Evolutionary conservation across 2,329 filamentous ascomycete genomes (phyloP).

Genomic region (Gaeumannomyces tritici): DNA sequence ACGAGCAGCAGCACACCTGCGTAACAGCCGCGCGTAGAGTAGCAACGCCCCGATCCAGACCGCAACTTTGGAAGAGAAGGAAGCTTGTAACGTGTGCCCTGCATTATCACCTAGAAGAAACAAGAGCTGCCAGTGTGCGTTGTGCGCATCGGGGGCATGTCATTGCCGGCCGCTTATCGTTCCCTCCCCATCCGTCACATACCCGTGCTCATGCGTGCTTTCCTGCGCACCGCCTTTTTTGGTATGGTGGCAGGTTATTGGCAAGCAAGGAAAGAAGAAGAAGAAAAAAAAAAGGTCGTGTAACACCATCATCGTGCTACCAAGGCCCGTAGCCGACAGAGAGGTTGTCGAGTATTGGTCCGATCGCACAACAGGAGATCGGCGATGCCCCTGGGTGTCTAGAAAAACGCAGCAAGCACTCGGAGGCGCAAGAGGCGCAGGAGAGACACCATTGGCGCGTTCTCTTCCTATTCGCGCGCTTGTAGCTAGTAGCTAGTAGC

Average conservation of each 20-base stretch:
- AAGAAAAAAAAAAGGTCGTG: too few relatives aligned
- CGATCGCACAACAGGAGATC: not conserved
- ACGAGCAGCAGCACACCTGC: too few relatives aligned
- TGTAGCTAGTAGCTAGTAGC: too few relatives aligned
- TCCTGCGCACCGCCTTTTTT: too few relatives aligned
- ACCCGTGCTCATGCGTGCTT: too few relatives aligned
- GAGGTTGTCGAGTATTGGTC: not conserved
- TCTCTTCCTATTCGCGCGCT: not conserved
- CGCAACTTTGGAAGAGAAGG: not conserved
- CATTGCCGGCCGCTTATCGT: not conserved
- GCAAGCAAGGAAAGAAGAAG: too few relatives aligned
- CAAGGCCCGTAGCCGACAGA: too few relatives aligned
- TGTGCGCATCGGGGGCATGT: not conserved
- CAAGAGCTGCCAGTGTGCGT: too few relatives aligned
- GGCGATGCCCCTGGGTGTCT: too few relatives aligned
- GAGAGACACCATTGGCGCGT: not conserved
- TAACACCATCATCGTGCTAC: too few relatives aligned
- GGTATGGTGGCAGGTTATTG: too few relatives aligned
- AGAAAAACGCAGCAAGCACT: not conserved
- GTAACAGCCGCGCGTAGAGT: not conserved
- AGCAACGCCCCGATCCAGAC: not conserved
- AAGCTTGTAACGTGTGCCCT: not conserved
- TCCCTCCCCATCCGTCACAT: not conserved
- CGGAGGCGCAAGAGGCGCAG: not conserved
- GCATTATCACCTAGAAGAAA: not conserved